These are phyloP conservation scores for Zelonia costaricensis DNA, from an alignment of 208 protist genomes.

Conservation along the genomic window DNA sequence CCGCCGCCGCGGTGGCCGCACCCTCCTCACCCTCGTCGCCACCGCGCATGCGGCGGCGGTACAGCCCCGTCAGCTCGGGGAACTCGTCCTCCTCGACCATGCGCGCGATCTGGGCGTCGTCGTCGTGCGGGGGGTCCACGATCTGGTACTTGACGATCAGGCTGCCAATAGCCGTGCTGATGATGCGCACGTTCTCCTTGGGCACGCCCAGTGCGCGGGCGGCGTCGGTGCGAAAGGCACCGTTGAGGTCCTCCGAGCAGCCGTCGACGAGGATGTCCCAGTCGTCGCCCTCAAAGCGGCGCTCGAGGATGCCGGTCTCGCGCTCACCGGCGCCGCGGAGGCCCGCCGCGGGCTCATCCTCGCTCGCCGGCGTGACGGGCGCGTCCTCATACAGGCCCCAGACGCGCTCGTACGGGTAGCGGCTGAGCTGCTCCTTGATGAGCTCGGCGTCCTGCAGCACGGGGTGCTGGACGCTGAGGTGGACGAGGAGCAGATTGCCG, in stretches of 20 bases:
- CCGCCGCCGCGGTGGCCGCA: background rate
- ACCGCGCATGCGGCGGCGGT: constrained; percentile 31
- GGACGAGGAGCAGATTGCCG: constrained; percentile 32
- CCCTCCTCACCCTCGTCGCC: constrained; percentile 7
- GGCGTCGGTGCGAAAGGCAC: constrained; percentile 45
- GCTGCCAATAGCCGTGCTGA: constrained; percentile 43
- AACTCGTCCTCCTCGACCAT: constrained; percentile 42
- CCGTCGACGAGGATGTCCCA: constrained; percentile 58
- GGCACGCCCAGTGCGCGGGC: constrained; percentile 39
- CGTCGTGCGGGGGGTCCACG: constrained; percentile 25
- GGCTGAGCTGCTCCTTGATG: constrained; percentile 49
- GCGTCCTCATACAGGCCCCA: constrained; percentile 49
- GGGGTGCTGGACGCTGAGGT: constrained; percentile 34
- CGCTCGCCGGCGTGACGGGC: constrained; percentile 11
- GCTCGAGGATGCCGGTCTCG: constrained; percentile 52
- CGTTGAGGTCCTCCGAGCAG: constrained; percentile 38
- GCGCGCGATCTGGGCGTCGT: constrained; percentile 36
- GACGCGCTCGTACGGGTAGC: constrained; percentile 49
- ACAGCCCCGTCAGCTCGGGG: constrained; percentile 40
- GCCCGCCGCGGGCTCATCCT: constrained; percentile 20
- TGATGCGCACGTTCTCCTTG: constrained; percentile 33
- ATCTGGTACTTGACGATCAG: constrained; percentile 55
- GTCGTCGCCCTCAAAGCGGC: constrained; percentile 62
- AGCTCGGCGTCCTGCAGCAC: constrained; percentile 32
- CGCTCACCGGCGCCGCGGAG: constrained; percentile 7